Evolutionary conservation across 108 stramenopile species (phyloP).

Genomic region (Heterococcus sp.): DNA sequence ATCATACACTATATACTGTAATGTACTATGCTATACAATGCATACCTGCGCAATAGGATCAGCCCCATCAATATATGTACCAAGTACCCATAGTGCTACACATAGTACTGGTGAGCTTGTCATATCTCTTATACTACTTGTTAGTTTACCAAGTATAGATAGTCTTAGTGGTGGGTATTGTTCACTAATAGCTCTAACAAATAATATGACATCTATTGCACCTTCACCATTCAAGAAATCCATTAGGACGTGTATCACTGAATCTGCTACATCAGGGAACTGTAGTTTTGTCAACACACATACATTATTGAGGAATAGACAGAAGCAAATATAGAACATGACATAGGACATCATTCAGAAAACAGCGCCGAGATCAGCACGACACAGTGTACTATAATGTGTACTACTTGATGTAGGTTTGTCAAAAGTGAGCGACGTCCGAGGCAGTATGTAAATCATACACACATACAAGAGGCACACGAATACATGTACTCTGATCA

Average conservation of each 20-base stretch:
- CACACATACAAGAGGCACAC: too few relatives aligned
- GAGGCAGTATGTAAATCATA: too few relatives aligned
- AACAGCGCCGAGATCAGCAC: too few relatives aligned
- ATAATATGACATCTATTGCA: constrained; percentile 88
- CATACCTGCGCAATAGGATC: constrained; percentile 45
- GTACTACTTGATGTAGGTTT: too few relatives aligned
- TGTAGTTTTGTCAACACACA: constrained; percentile 85
- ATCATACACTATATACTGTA: too few relatives aligned
- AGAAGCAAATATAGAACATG: too few relatives aligned
- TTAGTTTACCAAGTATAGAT: constrained; percentile 79
- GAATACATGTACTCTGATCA: too few relatives aligned
- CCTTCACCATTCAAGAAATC: constrained; percentile 84
- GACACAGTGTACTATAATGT: too few relatives aligned
- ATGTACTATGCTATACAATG: too few relatives aligned
- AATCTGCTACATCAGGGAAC: constrained; percentile 87
- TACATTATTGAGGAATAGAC: too few relatives aligned
- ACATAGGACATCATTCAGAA: too few relatives aligned
- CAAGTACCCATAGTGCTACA: constrained; percentile 96
- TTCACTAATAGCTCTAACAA: constrained; percentile 92
- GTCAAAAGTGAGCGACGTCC: too few relatives aligned
- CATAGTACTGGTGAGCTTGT: constrained; percentile 78
- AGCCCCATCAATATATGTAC: constrained; percentile 78
- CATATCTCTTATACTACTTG: constrained; percentile 77
- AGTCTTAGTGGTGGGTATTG: constrained; percentile 83
- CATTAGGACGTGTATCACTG: constrained; percentile 89